A percentile compares a stretch with the other conserved stretches of the same genome.
These are phyloP conservation scores for Ustilago xerochloae DNA, from an alignment of 1,284 basidiomycete genomes.

Conservation along the genomic window DNA sequence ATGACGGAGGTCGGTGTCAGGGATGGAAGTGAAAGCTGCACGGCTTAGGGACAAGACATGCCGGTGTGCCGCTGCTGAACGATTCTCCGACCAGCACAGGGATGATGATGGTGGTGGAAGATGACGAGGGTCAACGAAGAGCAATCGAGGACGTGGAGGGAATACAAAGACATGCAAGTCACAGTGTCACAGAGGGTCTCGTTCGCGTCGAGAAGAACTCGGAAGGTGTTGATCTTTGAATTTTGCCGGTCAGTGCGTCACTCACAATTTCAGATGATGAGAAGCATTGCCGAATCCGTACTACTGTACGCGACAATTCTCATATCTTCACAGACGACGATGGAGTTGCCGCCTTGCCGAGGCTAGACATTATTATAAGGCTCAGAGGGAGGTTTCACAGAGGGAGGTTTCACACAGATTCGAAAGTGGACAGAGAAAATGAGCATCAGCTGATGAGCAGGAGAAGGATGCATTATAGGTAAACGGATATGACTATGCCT, in stretches of 20 bases:
- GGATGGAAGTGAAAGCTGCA: neutral
- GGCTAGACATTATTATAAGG: too few species aligned
- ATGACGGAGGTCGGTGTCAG: constrained; percentile 7
- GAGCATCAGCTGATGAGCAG: too few species aligned
- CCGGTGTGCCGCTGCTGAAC: neutral
- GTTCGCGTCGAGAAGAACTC: constrained; percentile 12
- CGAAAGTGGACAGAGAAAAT: neutral
- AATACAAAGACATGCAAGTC: too few species aligned
- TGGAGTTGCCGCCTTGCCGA: too few species aligned
- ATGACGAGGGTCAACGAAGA: neutral
- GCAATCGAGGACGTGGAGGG: neutral
- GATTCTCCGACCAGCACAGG: neutral
- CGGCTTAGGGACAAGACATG: constrained; percentile 6
- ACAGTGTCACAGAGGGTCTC: too few species aligned
- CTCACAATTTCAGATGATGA: neutral
- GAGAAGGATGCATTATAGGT: too few species aligned
- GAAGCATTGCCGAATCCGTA: neutral
- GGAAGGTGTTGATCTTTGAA: constrained; percentile 13
- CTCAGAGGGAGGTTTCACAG: too few species aligned
- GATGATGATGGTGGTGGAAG: neutral
- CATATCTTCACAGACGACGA: too few species aligned
- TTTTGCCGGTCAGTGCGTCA: constrained; percentile 27
- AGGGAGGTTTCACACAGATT: too few species aligned
- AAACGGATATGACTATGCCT: too few species aligned
- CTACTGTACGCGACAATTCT: neutral